Conservation (phyloP, 495 filamentous ascomycete genomes). For the Aspergillus baeticus region DNA sequence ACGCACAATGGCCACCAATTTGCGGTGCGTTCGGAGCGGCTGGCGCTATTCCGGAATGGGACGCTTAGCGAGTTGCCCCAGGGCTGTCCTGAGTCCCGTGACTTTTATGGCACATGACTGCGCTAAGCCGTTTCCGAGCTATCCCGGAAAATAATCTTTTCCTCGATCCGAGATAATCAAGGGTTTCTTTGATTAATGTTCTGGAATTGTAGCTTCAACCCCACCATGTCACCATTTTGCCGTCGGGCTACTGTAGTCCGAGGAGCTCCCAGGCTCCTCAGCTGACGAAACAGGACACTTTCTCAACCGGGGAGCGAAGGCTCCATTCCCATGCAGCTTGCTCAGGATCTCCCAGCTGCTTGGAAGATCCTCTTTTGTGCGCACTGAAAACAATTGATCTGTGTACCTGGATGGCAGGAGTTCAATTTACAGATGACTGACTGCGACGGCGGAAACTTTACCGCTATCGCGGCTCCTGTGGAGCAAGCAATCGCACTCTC, state of each 20-base stretch:
- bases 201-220: conserved; percentile 17
- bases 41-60: conserved; percentile 42
- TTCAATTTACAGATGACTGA: not conserved
- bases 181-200: not conserved
- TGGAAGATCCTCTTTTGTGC: not conserved
- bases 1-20: conserved; percentile 44
- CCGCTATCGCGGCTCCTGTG: conserved; percentile 5
- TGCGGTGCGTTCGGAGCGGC: conserved; percentile 41
- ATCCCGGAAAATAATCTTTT: conserved; percentile 20
- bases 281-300: conserved; percentile 23
- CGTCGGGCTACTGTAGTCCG: conserved; percentile 43
- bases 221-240: conserved; percentile 21
- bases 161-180: conserved; percentile 18
- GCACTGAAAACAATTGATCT: not conserved
- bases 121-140: not conserved
- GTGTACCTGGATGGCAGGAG: not conserved
- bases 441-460: not conserved
- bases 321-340: conserved; percentile 8
- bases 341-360: conserved; percentile 3
- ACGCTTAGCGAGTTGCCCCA: conserved; percentile 38
- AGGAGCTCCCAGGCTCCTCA: conserved; percentile 18
- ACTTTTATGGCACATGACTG: conserved; percentile 13
- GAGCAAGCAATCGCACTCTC: not conserved
- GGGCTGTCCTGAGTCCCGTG: conserved; percentile 45
- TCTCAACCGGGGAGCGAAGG: conserved; percentile 5